Evolutionary conservation across 2,329 filamentous ascomycete species (phyloP).

Genomic region (Emmonsiellopsis sp.): DNA sequence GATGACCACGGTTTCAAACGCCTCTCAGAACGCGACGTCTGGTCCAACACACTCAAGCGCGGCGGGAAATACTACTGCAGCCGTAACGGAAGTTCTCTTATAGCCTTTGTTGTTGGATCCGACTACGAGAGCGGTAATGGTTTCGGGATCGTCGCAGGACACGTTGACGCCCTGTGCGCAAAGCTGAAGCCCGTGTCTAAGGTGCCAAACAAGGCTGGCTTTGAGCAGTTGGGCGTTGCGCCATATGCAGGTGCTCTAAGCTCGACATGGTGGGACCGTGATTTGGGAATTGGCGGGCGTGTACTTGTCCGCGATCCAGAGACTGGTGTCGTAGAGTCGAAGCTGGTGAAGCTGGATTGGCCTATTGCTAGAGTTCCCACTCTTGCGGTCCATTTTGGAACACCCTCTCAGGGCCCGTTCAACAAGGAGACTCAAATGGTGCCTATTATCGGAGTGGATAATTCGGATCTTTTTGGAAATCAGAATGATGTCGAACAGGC

Average conservation of each 20-base stretch:
- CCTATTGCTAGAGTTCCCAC: conserved; percentile 89
- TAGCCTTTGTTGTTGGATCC: conserved; percentile 75
- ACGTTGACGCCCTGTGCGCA: conserved; percentile 86
- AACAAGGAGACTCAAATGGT: conserved; percentile 92
- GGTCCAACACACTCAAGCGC: conserved; percentile 60
- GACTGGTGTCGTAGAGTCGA: conserved; percentile 66
- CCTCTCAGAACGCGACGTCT: conserved; percentile 67
- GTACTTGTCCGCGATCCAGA: conserved; percentile 69
- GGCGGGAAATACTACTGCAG: conserved; percentile 85
- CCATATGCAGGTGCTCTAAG: conserved; percentile 86
- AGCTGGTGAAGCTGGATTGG: conserved; percentile 86
- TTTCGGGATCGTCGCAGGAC: conserved; percentile 77
- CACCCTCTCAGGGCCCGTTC: conserved; percentile 54
- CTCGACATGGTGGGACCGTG: conserved; percentile 93
- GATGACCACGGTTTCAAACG: conserved; percentile 62
- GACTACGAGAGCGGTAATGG: conserved; percentile 78
- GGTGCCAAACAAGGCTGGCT: conserved; percentile 76
- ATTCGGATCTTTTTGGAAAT: conserved; percentile 43
- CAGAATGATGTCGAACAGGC: conserved; percentile 19
- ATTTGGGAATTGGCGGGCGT: conserved; percentile 80
- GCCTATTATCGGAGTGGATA: conserved; percentile 83
- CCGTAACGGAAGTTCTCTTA: conserved; percentile 75
- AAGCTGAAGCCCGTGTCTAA: conserved; percentile 84
- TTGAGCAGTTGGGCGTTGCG: conserved; percentile 79
- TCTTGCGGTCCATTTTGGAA: conserved; percentile 86